Evolutionary conservation across 1,284 basidiomycete genomes (phyloP), one percentile per base, ranked within the genome.

Genomic region (Pascua guehoae): DNA sequence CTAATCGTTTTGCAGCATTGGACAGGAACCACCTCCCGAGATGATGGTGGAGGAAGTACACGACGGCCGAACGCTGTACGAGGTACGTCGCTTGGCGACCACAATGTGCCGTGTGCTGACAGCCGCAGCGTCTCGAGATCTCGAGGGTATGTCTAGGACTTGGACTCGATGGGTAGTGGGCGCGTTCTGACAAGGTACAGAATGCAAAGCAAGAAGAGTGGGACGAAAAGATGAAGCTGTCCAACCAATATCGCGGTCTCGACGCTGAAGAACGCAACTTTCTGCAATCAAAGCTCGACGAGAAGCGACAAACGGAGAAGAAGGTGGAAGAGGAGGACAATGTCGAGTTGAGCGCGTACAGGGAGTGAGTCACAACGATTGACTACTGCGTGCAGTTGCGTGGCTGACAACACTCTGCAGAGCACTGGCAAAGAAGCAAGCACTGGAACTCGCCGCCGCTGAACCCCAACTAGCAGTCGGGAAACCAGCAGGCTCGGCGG

Each of bases 251-350:
- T 71, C 86, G 91, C 57, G 89, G 91, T 1, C 79, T 95, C 18
- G 88, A 92, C 70, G 88, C 90, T 64, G 91, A 94, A 72, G 91
- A 95, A 71, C 86, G 91, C 60, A 84, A 88, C 76, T 95, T 94
- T 71, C 82, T 95, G 44, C 87, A 91, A 67, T 88, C 88, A 12
- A 81, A 91, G 58, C 82, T 87, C 52, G 86, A 87, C 67, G 86
- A 86, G 62, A 84, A 88, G 72, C 82, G 85, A 65, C 84, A 84
- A 61, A 87, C 88, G 71, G 89, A 92, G 71, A 81, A 84, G 7
- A 80, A 84, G 57, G 82, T 88, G 42, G 85, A 86, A 69, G 81
- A 86, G 66, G 81, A 83, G 66, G 90, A 93, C 60, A 86, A 86
- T n/a, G 86, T 87, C 67, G 89, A 57, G 37, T 18, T 58, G 18